These are phyloP conservation scores for Fraxinus xanthoxyloides DNA, from an alignment of 305 asterid species.

Conservation along the genomic window DNA sequence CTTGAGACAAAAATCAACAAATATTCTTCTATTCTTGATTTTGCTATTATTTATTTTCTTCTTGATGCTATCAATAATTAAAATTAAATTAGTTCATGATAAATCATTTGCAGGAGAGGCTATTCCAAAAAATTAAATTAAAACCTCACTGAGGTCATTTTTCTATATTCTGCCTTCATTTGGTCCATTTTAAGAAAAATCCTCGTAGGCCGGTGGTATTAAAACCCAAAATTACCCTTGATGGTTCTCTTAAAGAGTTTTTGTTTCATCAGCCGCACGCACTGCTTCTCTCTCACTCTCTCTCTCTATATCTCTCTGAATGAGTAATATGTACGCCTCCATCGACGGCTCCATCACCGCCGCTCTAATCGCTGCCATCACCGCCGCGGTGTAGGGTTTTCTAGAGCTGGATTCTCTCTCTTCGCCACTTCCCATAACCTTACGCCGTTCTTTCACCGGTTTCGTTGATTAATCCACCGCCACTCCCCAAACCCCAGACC, in stretches of 20 bases:
- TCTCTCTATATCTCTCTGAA: background rate
- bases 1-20: background rate
- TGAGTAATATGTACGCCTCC: constrained; percentile 44
- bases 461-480: constrained; percentile 54
- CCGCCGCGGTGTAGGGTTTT: constrained; percentile 32
- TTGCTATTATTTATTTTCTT: background rate
- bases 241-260: background rate
- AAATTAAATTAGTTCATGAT: background rate
- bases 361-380: constrained; percentile 14
- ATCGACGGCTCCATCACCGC: constrained; percentile 39
- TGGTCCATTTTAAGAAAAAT: background rate
- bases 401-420: constrained; percentile 58
- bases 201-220: background rate
- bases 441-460: constrained; percentile 59
- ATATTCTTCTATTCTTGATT: background rate
- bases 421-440: constrained; percentile 34
- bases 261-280: constrained; percentile 11
- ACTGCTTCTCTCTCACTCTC: background rate
- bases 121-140: background rate
- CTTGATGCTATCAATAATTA: background rate
- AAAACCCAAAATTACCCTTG: constrained; percentile 5
- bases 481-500: constrained; percentile 23
- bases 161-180: background rate
- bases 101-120: background rate
- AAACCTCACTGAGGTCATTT: background rate